Conservation (phyloP, 352 stramenopile genomes). For the Phytopythium aichiense region DNA sequence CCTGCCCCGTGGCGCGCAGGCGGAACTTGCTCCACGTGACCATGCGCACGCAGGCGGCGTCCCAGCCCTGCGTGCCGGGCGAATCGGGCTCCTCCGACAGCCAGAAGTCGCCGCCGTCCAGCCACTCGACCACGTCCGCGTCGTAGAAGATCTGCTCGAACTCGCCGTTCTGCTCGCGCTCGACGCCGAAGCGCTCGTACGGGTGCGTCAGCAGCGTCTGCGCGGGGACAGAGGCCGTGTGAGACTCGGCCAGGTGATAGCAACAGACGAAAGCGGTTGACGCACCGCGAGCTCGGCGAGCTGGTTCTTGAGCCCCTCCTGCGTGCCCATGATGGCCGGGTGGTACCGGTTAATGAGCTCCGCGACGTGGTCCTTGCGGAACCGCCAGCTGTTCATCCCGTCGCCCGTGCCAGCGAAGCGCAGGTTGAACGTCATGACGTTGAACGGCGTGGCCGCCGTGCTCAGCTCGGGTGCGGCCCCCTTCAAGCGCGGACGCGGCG, state of each 20-base stretch:
- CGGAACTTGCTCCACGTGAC: conserved; percentile 75
- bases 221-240: background rate
- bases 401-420: conserved; percentile 63
- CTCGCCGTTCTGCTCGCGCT: conserved; percentile 66
- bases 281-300: conserved; percentile 53
- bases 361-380: conserved; percentile 67
- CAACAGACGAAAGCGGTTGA: background rate
- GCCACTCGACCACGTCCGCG: conserved; percentile 36
- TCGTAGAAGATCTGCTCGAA: conserved; percentile 86
- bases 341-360: conserved; percentile 77
- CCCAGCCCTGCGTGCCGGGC: conserved; percentile 52
- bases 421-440: conserved; percentile 85
- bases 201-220: conserved; percentile 42
- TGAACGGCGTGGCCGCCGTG: conserved; percentile 49
- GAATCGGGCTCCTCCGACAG: conserved; percentile 66
- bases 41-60: conserved; percentile 62
- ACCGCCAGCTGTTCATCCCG: conserved; percentile 61
- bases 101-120: conserved; percentile 73
- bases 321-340: conserved; percentile 64
- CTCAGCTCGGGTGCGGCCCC: conserved; percentile 20
- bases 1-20: conserved; percentile 49
- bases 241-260: too few relatives aligned
- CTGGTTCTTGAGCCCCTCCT: conserved; percentile 69
- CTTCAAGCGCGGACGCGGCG: conserved; percentile 30
- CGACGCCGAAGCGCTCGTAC: conserved; percentile 72